phyloP scores from a whole-genome alignment of 805 yeast genomes.

The Kuraishia cidri region DNA sequence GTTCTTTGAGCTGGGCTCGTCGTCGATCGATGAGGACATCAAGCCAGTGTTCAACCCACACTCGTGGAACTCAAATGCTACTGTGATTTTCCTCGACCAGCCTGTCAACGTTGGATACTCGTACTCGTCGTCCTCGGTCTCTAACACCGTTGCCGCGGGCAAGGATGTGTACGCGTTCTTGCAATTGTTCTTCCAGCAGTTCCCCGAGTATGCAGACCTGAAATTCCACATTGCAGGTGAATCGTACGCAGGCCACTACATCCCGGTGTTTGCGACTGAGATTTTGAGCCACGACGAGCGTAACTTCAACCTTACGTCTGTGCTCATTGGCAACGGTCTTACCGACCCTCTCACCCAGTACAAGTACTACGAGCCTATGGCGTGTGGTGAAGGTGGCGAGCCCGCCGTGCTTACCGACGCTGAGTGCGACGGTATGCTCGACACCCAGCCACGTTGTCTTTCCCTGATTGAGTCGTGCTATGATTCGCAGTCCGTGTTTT shows the following conservation, averaged over 20 bases:
- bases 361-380: slow-evolving; percentile 82
- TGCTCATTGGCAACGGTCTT: slow-evolving; percentile 85
- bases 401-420: slow-evolving; percentile 71
- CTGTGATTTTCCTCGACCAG: slow-evolving; percentile 81
- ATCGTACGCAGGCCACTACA: slow-evolving; percentile 90
- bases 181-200: slow-evolving; percentile 71
- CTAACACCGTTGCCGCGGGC: slow-evolving; percentile 75
- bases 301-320: slow-evolving; percentile 59
- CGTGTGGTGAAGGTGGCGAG: slow-evolving; percentile 85
- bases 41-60: slow-evolving; percentile 64
- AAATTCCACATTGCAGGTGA: slow-evolving; percentile 90
- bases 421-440: slow-evolving; percentile 66
- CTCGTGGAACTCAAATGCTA: slow-evolving; percentile 81
- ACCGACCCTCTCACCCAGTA: slow-evolving; percentile 81
- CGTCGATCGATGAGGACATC: slow-evolving; percentile 51
- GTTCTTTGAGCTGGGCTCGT: slow-evolving; percentile 81
- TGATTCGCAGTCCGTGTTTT: slow-evolving; percentile 60
- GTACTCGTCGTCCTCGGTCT: slow-evolving; percentile 53
- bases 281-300: slow-evolving; percentile 54
- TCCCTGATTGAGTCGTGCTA: slow-evolving; percentile 74
- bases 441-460: slow-evolving; percentile 68
- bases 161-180: slow-evolving; percentile 74
- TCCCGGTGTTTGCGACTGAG: slow-evolving; percentile 82
- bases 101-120: slow-evolving; percentile 84
- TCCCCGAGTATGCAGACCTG: slow-evolving; percentile 41